phyloP scores from a whole-genome alignment of 1,139 yeast genomes.

The Scheffersomyces parashehatae region DNA sequence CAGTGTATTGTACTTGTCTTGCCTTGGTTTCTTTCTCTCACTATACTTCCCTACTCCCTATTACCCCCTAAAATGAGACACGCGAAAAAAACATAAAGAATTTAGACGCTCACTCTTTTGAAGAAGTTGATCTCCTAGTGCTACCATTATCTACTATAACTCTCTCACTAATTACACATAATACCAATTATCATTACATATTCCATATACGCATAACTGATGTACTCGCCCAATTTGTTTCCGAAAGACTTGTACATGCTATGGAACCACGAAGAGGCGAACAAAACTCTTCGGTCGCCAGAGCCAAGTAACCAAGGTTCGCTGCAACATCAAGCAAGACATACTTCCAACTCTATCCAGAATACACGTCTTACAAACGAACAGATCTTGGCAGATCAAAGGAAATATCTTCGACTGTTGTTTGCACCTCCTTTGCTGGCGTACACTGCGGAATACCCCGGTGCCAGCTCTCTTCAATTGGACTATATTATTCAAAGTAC shows the following conservation, averaged over 20 bases:
- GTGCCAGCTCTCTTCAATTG: constrained; percentile 37
- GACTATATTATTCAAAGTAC: constrained; percentile 32
- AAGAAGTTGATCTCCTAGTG: too few relatives aligned
- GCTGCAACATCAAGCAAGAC: constrained; percentile 1
- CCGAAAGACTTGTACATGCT: constrained; percentile 44
- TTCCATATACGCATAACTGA: constrained; percentile 9
- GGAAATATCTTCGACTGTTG: constrained; percentile 18
- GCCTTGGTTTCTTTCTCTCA: too few relatives aligned
- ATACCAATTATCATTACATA: too few relatives aligned
- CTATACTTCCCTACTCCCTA: too few relatives aligned
- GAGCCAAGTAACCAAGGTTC: background rate
- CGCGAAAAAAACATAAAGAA: too few relatives aligned
- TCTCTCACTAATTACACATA: background rate
- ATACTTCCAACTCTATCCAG: constrained; percentile 14
- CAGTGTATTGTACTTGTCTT: too few relatives aligned
- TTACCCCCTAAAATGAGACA: too few relatives aligned
- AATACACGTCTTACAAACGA: constrained; percentile 9
- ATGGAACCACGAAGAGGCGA: constrained; percentile 29
- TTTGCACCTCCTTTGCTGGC: constrained; percentile 57
- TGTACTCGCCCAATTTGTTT: constrained; percentile 49
- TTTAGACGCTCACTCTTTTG: too few relatives aligned
- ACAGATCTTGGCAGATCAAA: constrained; percentile 18
- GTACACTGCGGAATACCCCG: constrained; percentile 53
- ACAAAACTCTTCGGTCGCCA: background rate
- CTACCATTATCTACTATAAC: background rate